Conservation (phyloP, 2,329 filamentous ascomycete genomes). For the Hypoxylon sp. region DNA sequence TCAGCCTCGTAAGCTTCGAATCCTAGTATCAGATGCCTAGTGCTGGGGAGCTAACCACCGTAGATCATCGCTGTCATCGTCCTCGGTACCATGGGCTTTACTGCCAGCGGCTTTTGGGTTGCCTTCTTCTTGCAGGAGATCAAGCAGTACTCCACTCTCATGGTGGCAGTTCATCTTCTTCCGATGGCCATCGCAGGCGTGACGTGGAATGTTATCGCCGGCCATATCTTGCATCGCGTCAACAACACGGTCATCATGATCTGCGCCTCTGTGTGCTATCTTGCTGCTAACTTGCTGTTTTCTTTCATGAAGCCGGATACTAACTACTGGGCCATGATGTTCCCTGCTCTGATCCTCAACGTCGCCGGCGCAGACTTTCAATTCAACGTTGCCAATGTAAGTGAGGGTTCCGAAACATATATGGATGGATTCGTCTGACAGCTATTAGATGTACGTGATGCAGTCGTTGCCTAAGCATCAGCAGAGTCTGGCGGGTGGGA, state of each 20-base stretch:
- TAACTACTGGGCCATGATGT: conserved; percentile 71
- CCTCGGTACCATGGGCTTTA: conserved; percentile 70
- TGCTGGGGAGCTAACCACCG: background rate
- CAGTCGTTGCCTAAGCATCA: conserved; percentile 68
- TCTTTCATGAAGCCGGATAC: conserved; percentile 62
- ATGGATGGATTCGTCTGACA: conserved; percentile 20
- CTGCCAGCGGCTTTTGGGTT: conserved; percentile 67
- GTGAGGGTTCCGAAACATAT: conserved; percentile 34
- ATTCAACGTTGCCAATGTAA: conserved; percentile 73
- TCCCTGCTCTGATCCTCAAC: conserved; percentile 66
- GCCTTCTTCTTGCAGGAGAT: conserved; percentile 71
- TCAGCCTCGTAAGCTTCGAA: conserved; percentile 61
- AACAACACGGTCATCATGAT: conserved; percentile 70
- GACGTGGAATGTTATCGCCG: conserved; percentile 69
- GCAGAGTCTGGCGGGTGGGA: conserved; percentile 71
- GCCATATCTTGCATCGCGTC: conserved; percentile 66
- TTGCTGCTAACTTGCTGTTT: conserved; percentile 57
- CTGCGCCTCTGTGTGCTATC: conserved; percentile 51
- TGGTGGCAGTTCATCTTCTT: conserved; percentile 68
- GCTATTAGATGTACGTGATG: conserved; percentile 70
- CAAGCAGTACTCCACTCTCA: conserved; percentile 59
- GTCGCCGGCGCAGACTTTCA: conserved; percentile 74
- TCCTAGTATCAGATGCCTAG: background rate
- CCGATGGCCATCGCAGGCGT: conserved; percentile 71
- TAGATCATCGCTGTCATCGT: conserved; percentile 64